Evolutionary conservation across 495 filamentous ascomycete genomes (phyloP), one percentile per base, ranked within the genome.

Genomic region (Talaromyces borbonicus): DNA sequence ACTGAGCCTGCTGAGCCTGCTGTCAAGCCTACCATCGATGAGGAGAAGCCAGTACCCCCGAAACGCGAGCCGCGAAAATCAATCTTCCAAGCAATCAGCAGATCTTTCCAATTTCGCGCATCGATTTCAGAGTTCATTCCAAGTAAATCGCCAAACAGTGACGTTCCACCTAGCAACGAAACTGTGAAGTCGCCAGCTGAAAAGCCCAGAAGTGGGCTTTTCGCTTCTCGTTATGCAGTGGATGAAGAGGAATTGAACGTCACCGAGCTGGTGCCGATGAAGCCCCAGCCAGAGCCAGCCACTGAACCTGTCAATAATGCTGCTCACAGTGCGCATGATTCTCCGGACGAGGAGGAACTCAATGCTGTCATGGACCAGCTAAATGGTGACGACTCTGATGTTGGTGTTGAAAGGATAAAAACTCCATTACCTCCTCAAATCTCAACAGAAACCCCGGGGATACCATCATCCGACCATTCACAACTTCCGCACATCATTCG

Each of bases 351-450:
- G 49, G 80, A 83, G 46, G 87, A 93, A 57, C 80, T 93, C 51
- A 87, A 94, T 61, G 85, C 78, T 20, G 72, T 94, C 43, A 92
- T 94, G 85, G 79, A 81, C 14, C 82, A 87, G 38, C 71, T 94
- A 42, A 83, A 88, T 56, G 71, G 77, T 36, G 75, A 71, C 24
- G 81, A 84, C 47, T 81, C 83, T 0, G 77, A 82, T 47, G 72
- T 84, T 56, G 84, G 84, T 7, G 74, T 88, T 47, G 83, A 84
- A 54, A 71, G 78, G 56, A 60, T 73, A 30, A 58, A 67, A 47
- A 74, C 74, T 16, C 67, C 71, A 2, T 61, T 65, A 14, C 69
- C 68, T 58, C 58, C 58, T 22, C 66, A 72, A 38, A 56, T 52
- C n/a, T 1, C 52, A 7, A 49, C 54, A 5, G 60, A 65, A 29